Percentiles rank a stretch among this genome's conserved stretches.
These are phyloP conservation scores for Xylariomycetidae sp. DNA, from an alignment of 2,329 filamentous ascomycete species.

Conservation along the genomic window DNA sequence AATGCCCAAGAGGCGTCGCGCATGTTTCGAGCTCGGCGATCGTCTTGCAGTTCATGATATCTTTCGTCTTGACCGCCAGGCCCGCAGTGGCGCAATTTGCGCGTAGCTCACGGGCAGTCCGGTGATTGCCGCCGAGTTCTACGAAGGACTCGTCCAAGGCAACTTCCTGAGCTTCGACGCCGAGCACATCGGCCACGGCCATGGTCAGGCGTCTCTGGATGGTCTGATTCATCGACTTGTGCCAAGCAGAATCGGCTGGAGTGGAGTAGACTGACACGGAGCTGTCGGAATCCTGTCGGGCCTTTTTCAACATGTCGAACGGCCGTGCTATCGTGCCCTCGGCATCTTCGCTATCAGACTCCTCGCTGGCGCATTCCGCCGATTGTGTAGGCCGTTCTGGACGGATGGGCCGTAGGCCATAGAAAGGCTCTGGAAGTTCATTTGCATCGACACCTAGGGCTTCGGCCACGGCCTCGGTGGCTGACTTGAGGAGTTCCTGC, in stretches of 20 bases:
- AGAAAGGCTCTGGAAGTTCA: conserved; percentile 20
- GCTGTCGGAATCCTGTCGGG: conserved; percentile 5
- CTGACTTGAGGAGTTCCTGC: conserved; percentile 19
- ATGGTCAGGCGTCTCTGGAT: conserved; percentile 28
- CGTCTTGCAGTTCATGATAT: conserved; percentile 39
- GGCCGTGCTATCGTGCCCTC: too few species aligned
- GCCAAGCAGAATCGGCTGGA: conserved; percentile 12
- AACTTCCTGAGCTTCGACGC: conserved; percentile 26
- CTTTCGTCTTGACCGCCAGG: conserved; percentile 30
- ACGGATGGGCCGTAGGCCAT: conserved; percentile 3
- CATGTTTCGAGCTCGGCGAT: conserved; percentile 41
- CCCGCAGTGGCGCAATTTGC: conserved; percentile 32
- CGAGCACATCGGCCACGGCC: conserved; percentile 33
- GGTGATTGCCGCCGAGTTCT: conserved; percentile 38
- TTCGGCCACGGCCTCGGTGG: conserved; percentile 19
- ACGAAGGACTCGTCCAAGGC: conserved; percentile 37
- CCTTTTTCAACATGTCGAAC: not conserved
- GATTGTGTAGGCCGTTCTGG: conserved; percentile 6
- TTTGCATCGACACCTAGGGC: conserved; percentile 23
- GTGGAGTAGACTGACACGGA: conserved; percentile 17
- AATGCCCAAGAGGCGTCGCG: conserved; percentile 27
- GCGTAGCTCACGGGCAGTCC: conserved; percentile 29
- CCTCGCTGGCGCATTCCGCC: too few species aligned
- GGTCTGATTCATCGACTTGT: conserved; percentile 7
- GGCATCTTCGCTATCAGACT: too few species aligned